Conservation (phyloP, 768 basidiomycete species). For the Hygrophorus pudorinus region DNA sequence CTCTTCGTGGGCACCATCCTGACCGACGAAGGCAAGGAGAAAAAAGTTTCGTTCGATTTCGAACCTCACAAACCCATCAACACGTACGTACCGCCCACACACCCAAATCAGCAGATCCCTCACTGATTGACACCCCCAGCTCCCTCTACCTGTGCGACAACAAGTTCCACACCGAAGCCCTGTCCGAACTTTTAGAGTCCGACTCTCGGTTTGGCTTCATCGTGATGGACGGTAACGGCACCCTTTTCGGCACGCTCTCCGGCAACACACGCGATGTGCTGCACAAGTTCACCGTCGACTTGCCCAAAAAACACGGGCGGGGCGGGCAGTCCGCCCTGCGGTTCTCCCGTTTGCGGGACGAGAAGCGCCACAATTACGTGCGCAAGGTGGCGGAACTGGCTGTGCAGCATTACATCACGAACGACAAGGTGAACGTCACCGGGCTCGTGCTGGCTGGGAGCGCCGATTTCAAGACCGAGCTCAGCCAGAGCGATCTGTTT, state of each 20-base stretch:
- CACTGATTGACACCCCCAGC: constrained; percentile 28
- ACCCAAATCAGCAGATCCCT: constrained; percentile 3
- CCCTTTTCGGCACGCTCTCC: constrained; percentile 89
- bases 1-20: constrained; percentile 97
- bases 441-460: constrained; percentile 94
- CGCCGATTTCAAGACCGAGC: constrained; percentile 98
- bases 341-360: constrained; percentile 98
- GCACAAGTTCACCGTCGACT: constrained; percentile 98
- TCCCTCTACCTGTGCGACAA: constrained; percentile 99
- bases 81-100: constrained; percentile 50
- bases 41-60: constrained; percentile 98
- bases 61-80: constrained; percentile 99
- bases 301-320: constrained; percentile 99
- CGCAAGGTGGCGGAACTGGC: constrained; percentile 97
- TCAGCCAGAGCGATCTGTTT: constrained; percentile 94
- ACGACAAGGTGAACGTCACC: constrained; percentile 96
- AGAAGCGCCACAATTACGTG: constrained; percentile 99
- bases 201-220: constrained; percentile 99
- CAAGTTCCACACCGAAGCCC: constrained; percentile 98
- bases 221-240: constrained; percentile 98
- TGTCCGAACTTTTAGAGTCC: constrained; percentile 92
- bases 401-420: constrained; percentile 96
- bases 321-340: constrained; percentile 99
- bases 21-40: constrained; percentile 98
- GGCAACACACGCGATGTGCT: constrained; percentile 96